phyloP scores from a whole-genome alignment of 2,329 filamentous ascomycete species.

The Colletotrichum orchidophilum region DNA sequence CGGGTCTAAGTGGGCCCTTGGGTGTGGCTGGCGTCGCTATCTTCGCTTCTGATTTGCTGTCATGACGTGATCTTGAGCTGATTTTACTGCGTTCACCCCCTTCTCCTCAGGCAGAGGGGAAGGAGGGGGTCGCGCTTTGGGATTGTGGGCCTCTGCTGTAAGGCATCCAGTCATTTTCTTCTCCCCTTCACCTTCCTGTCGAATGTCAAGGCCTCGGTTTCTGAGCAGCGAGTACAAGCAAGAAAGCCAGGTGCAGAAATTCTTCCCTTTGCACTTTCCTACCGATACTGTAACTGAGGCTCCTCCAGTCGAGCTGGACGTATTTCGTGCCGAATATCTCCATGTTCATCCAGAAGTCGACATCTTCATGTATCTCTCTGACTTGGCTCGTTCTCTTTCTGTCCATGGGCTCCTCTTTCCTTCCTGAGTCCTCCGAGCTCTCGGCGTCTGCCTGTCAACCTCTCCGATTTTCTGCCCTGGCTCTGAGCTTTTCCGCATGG shows the following conservation, averaged over 20 bases:
- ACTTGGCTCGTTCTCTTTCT: background rate
- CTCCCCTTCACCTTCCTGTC: background rate
- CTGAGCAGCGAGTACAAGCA: background rate
- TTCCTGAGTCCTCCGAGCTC: background rate
- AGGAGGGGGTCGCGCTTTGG: background rate
- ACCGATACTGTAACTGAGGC: background rate
- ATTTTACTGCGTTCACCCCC: background rate
- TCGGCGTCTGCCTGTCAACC: conserved; percentile 20
- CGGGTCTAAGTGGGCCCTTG: conserved; percentile 45
- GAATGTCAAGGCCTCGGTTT: conserved; percentile 6
- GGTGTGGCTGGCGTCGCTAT: conserved; percentile 14
- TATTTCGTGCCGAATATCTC: background rate
- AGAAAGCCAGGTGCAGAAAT: background rate
- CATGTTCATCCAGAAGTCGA: background rate
- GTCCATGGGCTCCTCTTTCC: background rate
- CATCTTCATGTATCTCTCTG: background rate
- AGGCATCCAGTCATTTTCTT: background rate
- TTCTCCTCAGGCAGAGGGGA: background rate
- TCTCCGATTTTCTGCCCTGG: conserved; percentile 20
- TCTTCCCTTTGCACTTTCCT: background rate
- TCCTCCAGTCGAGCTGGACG: background rate
- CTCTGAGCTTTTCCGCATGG: conserved; percentile 20
- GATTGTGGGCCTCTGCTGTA: background rate
- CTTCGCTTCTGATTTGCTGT: conserved; percentile 33
- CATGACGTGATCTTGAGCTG: conserved; percentile 34